Evolutionary conservation across 768 basidiomycete genomes (phyloP).

Genomic region (Boletus tylopilopsis): DNA sequence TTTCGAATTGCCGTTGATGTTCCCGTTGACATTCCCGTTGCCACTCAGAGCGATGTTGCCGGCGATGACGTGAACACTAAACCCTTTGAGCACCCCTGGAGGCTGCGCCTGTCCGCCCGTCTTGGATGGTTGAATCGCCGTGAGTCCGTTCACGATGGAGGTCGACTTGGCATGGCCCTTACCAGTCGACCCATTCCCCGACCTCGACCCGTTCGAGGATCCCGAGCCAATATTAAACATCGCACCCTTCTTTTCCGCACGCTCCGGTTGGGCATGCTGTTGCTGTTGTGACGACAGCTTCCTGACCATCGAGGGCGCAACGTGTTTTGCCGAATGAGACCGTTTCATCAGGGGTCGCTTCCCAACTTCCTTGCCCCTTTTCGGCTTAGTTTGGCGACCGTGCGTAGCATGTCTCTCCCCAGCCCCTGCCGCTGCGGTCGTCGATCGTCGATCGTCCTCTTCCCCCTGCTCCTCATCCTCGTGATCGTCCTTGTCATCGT

Average conservation of each 20-base stretch:
- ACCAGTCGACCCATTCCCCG: conserved; percentile 20
- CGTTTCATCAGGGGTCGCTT: conserved; percentile 27
- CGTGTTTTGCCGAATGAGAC: conserved; percentile 29
- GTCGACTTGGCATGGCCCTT: conserved; percentile 11
- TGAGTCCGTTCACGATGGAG: conserved; percentile 6
- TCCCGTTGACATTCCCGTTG: conserved; percentile 7
- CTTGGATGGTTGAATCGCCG: conserved; percentile 8
- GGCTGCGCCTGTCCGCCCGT: conserved; percentile 10
- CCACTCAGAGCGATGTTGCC: conserved; percentile 12
- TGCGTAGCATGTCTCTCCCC: conserved; percentile 8
- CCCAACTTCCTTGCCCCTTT: conserved; percentile 33
- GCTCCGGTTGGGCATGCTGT: conserved; percentile 16
- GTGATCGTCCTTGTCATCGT: conserved; percentile 15
- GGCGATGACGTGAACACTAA: conserved; percentile 2
- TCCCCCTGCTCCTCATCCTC: conserved; percentile 7
- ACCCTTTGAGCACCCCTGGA: conserved; percentile 18
- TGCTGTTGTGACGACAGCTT: conserved; percentile 25
- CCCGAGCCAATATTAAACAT: conserved; percentile 60
- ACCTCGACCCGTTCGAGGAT: conserved; percentile 47
- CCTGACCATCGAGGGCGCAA: conserved; percentile 27
- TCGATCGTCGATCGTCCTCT: conserved; percentile 23
- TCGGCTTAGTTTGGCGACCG: conserved; percentile 22
- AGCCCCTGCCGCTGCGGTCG: conserved; percentile 7
- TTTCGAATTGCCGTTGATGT: conserved; percentile 10
- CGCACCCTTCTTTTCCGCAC: conserved; percentile 24